Conservation (phyloP, 345 rosid species). For the Corchorus capsularis region DNA sequence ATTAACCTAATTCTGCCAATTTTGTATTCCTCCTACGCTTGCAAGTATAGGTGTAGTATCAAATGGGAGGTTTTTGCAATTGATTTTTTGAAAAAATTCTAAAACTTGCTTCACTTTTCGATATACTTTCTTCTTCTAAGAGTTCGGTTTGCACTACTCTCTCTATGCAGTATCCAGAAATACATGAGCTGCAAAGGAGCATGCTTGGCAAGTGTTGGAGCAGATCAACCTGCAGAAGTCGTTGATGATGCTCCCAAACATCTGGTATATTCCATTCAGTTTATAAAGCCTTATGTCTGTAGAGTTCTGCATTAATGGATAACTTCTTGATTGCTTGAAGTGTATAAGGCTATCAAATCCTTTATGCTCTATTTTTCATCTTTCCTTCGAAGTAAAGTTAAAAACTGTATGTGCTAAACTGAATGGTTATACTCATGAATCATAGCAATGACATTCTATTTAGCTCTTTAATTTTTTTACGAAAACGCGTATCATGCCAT, state of each 20-base stretch:
- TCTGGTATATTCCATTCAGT: slow-evolving; percentile 50
- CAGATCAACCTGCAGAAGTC: slow-evolving; percentile 97
- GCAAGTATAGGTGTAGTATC: neutral
- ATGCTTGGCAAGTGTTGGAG: slow-evolving; percentile 78
- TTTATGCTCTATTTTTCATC: neutral
- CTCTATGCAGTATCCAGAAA: slow-evolving; percentile 61
- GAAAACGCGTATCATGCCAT: neutral
- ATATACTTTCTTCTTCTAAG: neutral
- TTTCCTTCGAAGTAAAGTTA: neutral
- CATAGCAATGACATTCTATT: neutral
- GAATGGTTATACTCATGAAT: neutral
- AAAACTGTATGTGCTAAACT: neutral
- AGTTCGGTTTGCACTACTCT: slow-evolving; percentile 12
- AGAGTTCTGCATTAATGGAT: neutral
- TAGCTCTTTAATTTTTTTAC: neutral
- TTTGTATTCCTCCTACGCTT: neutral
- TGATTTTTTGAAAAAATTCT: too few relatives aligned
- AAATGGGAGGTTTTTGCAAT: neutral
- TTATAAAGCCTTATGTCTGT: neutral
- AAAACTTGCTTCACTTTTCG: neutral
- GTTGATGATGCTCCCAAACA: slow-evolving; percentile 83
- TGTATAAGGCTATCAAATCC: neutral
- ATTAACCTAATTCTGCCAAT: neutral
- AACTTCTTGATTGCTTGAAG: neutral
- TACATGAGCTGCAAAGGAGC: slow-evolving; percentile 88